Conservation (phyloP, 2,329 filamentous ascomycete species). For the Pseudogymnoascus sp. region DNA sequence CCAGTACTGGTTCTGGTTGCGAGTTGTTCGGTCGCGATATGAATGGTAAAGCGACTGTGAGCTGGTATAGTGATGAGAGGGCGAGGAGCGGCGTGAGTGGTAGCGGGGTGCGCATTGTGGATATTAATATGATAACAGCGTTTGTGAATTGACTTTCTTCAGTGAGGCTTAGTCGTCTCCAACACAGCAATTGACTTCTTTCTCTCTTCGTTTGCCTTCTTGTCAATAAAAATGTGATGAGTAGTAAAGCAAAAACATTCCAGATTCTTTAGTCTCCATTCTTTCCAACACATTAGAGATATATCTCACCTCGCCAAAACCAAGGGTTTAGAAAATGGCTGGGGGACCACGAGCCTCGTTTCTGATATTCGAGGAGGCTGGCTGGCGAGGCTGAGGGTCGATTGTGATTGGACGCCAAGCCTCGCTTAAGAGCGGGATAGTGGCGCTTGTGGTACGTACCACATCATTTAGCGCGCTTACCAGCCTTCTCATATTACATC, state of each 20-base stretch:
- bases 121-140: background rate
- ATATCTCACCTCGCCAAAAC: background rate
- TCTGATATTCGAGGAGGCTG: slow-evolving; percentile 5
- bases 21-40: background rate
- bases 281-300: background rate
- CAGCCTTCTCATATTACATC: slow-evolving; percentile 4
- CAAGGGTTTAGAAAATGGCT: slow-evolving; percentile 1
- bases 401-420: background rate
- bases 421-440: background rate
- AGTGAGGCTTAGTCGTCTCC: background rate
- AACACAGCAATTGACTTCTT: background rate
- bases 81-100: background rate
- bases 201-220: background rate
- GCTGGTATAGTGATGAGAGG: background rate
- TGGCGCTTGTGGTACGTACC: slow-evolving; percentile 5
- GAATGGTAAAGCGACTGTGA: background rate
- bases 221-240: background rate
- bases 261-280: slow-evolving; percentile 2
- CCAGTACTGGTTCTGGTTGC: slow-evolving; percentile 8
- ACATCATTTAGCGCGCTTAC: background rate
- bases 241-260: background rate
- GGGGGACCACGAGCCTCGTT: background rate
- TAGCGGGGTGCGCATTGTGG: background rate
- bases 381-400: background rate
- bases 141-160: background rate